These are phyloP conservation scores for Candida stauntonica DNA, from an alignment of 805 yeast genomes.

Conservation along the genomic window DNA sequence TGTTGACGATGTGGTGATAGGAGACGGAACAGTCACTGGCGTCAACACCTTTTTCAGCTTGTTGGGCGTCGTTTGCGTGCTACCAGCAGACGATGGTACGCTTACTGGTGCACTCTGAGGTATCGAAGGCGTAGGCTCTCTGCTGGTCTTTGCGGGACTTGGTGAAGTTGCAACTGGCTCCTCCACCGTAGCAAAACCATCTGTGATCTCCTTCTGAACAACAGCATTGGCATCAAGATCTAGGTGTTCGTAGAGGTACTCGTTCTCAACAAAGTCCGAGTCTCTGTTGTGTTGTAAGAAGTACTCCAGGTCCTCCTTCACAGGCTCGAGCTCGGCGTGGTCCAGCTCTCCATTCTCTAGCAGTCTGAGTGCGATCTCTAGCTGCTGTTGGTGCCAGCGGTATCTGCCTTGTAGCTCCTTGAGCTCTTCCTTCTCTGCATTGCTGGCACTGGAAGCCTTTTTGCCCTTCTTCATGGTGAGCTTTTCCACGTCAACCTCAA, in stretches of 20 bases:
- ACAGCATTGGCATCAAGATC: slow-evolving; percentile 55
- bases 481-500: slow-evolving; percentile 67
- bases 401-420: slow-evolving; percentile 65
- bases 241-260: slow-evolving; percentile 82
- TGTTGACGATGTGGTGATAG: slow-evolving; percentile 8
- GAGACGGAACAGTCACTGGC: not conserved
- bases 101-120: too few species aligned
- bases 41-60: not conserved
- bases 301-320: slow-evolving; percentile 85
- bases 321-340: slow-evolving; percentile 67
- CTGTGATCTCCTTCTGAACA: slow-evolving; percentile 47
- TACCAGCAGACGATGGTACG: too few species aligned
- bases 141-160: slow-evolving; percentile 9
- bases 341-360: slow-evolving; percentile 78
- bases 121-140: slow-evolving; percentile 4
- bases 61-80: not conserved
- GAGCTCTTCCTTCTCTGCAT: slow-evolving; percentile 56
- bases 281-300: slow-evolving; percentile 91
- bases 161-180: slow-evolving; percentile 6
- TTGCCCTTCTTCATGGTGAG: slow-evolving; percentile 53
- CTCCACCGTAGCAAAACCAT: slow-evolving; percentile 19
- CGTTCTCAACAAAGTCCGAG: slow-evolving; percentile 89
- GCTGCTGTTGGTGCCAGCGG: slow-evolving; percentile 69
- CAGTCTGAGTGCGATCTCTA: slow-evolving; percentile 73
- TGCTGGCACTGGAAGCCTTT: slow-evolving; percentile 38